Percentiles rank a stretch among this genome's conserved stretches.
Evolutionary conservation across 345 rosid species (phyloP).

Genomic region (thale cress (Arabidopsis thaliana)): DNA sequence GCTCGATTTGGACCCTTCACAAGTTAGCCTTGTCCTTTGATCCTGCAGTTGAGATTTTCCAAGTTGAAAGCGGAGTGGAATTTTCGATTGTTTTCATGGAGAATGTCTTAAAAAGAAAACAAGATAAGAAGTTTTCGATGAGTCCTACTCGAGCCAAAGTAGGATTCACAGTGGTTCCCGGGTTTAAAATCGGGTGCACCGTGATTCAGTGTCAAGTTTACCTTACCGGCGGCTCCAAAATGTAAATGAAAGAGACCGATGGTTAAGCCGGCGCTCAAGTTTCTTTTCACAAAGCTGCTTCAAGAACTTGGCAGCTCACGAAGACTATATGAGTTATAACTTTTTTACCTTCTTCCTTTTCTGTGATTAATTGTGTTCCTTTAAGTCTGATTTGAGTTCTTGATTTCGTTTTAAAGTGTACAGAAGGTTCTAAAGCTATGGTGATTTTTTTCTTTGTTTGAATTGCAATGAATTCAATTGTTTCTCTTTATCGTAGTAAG

Average conservation of each 20-base stretch:
- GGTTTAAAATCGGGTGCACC: conserved; percentile 78
- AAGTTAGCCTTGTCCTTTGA: conserved; percentile 83
- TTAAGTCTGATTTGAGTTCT: conserved; percentile 29
- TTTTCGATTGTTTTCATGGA: conserved; percentile 88
- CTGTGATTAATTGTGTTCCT: conserved; percentile 42
- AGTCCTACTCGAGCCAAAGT: conserved; percentile 61
- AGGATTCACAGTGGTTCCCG: conserved; percentile 91
- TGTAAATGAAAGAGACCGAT: conserved; percentile 49
- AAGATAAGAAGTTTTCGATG: conserved; percentile 26
- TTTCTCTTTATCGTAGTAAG: conserved; percentile 22
- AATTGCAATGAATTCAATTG: conserved; percentile 17
- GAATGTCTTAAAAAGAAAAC: conserved; percentile 58
- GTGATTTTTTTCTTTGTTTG: conserved; percentile 25
- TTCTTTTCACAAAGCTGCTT: background rate
- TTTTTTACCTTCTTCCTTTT: conserved; percentile 21
- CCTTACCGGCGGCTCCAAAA: conserved; percentile 56
- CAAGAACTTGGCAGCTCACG: conserved; percentile 7
- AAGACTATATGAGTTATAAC: conserved; percentile 18
- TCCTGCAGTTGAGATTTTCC: conserved; percentile 84
- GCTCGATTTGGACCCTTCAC: conserved; percentile 81
- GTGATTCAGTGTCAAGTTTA: conserved; percentile 84
- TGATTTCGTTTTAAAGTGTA: conserved; percentile 32
- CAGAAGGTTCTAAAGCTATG: conserved; percentile 15
- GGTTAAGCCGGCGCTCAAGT: conserved; percentile 3
- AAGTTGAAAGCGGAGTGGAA: conserved; percentile 80